phyloP scores from a whole-genome alignment of 345 rosid genomes.

The Arabis hirsuta region DNA sequence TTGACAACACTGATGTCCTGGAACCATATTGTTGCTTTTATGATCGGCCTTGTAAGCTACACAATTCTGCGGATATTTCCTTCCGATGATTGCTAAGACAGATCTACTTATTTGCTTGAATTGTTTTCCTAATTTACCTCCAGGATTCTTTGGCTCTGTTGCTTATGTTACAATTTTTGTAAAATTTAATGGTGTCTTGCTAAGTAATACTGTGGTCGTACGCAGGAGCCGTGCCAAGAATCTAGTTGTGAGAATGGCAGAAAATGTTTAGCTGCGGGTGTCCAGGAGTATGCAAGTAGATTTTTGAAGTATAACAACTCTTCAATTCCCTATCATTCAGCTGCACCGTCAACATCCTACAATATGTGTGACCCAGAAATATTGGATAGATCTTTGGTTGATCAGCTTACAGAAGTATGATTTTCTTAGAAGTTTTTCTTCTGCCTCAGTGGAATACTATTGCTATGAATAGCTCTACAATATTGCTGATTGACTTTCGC shows the following conservation, averaged over 20 bases:
- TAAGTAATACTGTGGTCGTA: conserved; percentile 26
- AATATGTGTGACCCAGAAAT: conserved; percentile 56
- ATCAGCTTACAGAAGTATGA: conserved; percentile 85
- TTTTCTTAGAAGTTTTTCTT: conserved; percentile 7
- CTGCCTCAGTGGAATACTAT: conserved; percentile 21
- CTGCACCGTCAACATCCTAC: conserved; percentile 67
- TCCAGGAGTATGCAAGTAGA: conserved; percentile 80
- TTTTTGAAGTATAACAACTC: conserved; percentile 67
- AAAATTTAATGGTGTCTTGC: conserved; percentile 12
- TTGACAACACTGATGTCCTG: conserved; percentile 27
- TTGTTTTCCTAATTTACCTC: conserved; percentile 5
- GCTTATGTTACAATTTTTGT: conserved; percentile 23
- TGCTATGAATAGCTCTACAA: conserved; percentile 7
- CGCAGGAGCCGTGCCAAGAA: conserved; percentile 61
- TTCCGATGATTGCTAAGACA: neutral
- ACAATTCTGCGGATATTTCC: conserved; percentile 6
- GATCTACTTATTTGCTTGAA: conserved; percentile 19
- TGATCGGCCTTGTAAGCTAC: conserved; percentile 15
- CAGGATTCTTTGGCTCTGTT: conserved; percentile 23
- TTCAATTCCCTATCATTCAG: conserved; percentile 58
- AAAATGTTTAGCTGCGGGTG: conserved; percentile 44
- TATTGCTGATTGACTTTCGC: conserved; percentile 35
- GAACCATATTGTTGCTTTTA: conserved; percentile 27
- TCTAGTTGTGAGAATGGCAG: conserved; percentile 45
- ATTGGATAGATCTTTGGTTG: conserved; percentile 66